These are phyloP conservation scores for Colletotrichum chlorophyti DNA, from an alignment of 2,329 filamentous ascomycete species.

Conservation along the genomic window DNA sequence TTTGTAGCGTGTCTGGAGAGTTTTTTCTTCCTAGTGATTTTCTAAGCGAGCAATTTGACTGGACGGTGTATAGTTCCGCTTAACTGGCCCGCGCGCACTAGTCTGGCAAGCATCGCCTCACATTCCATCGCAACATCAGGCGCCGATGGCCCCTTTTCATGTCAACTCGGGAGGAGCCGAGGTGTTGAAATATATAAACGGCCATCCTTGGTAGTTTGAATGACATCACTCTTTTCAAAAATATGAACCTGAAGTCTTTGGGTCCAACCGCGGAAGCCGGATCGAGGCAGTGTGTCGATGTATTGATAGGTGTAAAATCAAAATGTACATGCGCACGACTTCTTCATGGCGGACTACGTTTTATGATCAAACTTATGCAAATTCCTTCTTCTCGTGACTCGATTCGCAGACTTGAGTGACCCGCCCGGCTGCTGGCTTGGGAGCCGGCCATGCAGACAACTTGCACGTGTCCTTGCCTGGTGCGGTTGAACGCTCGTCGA, in stretches of 20 bases:
- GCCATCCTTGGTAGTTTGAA: not conserved
- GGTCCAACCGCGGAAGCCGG: not conserved
- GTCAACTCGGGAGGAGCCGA: constrained; percentile 19
- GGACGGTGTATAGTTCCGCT: not conserved
- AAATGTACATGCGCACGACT: no score
- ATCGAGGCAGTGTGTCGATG: not conserved
- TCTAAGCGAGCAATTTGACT: constrained; percentile 8
- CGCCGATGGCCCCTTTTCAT: constrained; percentile 15
- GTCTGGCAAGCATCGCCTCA: constrained; percentile 2
- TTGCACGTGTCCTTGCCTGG: not conserved
- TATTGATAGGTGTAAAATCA: no score
- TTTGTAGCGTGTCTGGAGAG: not conserved
- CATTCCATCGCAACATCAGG: constrained; percentile 15
- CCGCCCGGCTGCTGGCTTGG: no score
- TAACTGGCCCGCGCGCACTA: not conserved
- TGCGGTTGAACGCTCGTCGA: no score
- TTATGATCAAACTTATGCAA: not conserved
- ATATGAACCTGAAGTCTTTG: not conserved
- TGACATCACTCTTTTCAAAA: not conserved
- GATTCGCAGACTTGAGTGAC: no score
- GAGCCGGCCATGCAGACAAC: not conserved
- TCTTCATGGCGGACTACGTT: no score
- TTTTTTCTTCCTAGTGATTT: not conserved
- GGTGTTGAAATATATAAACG: not conserved
- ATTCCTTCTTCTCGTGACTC: no score